Evolutionary conservation across 1,139 yeast species (phyloP), one percentile per base, ranked within the genome.

Genomic region (Candida sp.): DNA sequence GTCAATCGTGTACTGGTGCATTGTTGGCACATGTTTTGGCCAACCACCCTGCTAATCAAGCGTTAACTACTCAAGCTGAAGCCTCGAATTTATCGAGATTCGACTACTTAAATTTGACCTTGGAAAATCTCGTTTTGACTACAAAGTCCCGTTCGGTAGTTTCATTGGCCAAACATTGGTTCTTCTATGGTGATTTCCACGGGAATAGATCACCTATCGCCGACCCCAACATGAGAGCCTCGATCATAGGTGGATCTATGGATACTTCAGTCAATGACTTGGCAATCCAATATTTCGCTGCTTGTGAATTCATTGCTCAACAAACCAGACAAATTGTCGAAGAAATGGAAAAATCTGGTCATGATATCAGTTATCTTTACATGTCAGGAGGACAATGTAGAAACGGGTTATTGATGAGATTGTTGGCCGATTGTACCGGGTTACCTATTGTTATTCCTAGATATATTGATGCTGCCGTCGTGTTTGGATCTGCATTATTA

Each of bases 331-430:
- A 93, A 59, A 93, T 93, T 59, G 83, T 93, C 32, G 95, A 88
- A 52, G 82, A 83, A 46, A 85, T 93, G 87, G 83, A 81, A 55
- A 68, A 75, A 43, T 74, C 85, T 4, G 99, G 99, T 5, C 97
- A 91, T 68, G 55, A 72, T 21, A 80, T 93, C 50, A 71, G 77
- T 34, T 78, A 89, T 39, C 82, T 93, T 49, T 93, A 84, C 66
- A 84, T 93, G 82, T 84, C 95, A 52, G 99, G 99, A 45, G 98
- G 99, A 25, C 99, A 93, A 65, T 90, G 97, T 65, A 81, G 97
- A 61, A 93, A 93, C 64, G 86, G 89, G 19, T 71, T 93, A 50
- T 74, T 93, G 50, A 90, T 95, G 82, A 79, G 95, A 68, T 71
- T 91, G 49, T 76, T 93, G 63, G 96, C 98, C 2, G 95, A 93